Base-by-base conservation (phyloP, 1,284 basidiomycete genomes). In the Apiotrichum akiyoshidainum region DNA sequence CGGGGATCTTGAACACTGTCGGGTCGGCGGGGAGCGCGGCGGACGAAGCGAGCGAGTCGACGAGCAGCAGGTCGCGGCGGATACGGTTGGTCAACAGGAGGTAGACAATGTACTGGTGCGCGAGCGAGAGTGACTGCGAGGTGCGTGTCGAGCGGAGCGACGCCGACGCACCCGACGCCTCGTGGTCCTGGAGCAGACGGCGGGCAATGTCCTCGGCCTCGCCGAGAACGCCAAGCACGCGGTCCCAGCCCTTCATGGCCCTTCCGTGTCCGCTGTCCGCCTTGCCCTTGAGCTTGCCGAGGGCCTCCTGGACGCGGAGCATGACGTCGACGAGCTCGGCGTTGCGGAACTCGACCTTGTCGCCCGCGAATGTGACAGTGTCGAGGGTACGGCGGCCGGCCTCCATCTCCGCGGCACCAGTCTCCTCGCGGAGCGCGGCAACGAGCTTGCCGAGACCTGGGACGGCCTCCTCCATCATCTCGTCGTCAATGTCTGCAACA, bases 291-390 rank as follows among this genome's bases (percentile, higher is more conserved):
- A 82, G 64, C 40, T 63, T 73, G n/a, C 64, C 71, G 68, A 93
- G 85, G 3, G 88, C 90, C 14, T 87, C 85, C 69, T 93, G 89
- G 5, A 95, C 89, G 67, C 85, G 87, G 59, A 91, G 77, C 61
- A 97, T 80, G 19, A 89, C 89, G 68, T 90, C 89, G 52, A 97
- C 92, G 52, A 99, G 80, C 78, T 99, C 93, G 0, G 92, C 90
- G 68, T 88, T 92, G 55, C 93, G 84, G 48, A 97, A 83, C 17
- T 92, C 91, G 10, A 98, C 85, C 4, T 85, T 84, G 67, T 88
- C 83, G 12, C 85, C 90, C 60, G 92, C 90, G 89, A 93, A 98
- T 6, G 81, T 69, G 49, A 95, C 77, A 55, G 84, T 80, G 55
- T 81, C 78, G 46, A 90, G 76, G 68, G 81, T 84, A 66, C 81